phyloP scores from a whole-genome alignment of 352 stramenopile species.

The Pythium dissimile region DNA sequence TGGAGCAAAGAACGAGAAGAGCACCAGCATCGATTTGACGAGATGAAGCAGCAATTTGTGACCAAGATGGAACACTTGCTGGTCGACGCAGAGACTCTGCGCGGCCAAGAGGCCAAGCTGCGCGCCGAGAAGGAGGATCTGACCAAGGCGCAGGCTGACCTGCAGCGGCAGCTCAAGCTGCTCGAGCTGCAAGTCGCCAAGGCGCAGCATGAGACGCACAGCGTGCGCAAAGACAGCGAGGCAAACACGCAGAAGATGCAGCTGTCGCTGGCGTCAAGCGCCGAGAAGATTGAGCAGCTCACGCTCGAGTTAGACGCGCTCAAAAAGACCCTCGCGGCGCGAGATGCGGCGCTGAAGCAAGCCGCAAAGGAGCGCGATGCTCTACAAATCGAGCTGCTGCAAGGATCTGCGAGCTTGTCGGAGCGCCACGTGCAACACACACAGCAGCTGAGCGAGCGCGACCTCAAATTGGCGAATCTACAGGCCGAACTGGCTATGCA shows the following conservation, averaged over 20 bases:
- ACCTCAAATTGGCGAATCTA: slow-evolving; percentile 34
- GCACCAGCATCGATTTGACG: slow-evolving; percentile 30
- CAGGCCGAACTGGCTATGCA: slow-evolving; percentile 26
- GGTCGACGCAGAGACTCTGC: slow-evolving; percentile 41
- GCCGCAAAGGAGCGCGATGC: slow-evolving; percentile 41
- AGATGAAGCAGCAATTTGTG: slow-evolving; percentile 51
- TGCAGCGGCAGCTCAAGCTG: slow-evolving; percentile 30
- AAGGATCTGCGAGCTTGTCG: slow-evolving; percentile 31
- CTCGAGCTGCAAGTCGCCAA: slow-evolving; percentile 47
- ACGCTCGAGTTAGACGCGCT: slow-evolving; percentile 35
- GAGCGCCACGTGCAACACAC: slow-evolving; percentile 33
- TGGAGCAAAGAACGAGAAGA: slow-evolving; percentile 23
- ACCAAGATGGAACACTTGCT: slow-evolving; percentile 64
- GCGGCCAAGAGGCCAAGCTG: slow-evolving; percentile 42
- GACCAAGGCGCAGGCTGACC: slow-evolving; percentile 30
- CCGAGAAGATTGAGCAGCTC: slow-evolving; percentile 41
- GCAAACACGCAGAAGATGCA: slow-evolving; percentile 39
- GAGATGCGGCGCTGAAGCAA: slow-evolving; percentile 38
- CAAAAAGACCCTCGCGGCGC: slow-evolving; percentile 33
- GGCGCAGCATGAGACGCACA: slow-evolving; percentile 42
- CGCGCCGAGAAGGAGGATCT: slow-evolving; percentile 53
- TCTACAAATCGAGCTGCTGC: slow-evolving; percentile 41
- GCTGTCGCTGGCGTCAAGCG: slow-evolving; percentile 33
- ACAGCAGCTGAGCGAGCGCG: slow-evolving; percentile 35
- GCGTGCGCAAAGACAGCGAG: slow-evolving; percentile 49